Evolutionary conservation across 305 asterid species (phyloP).

Genomic region (Lippia alba): DNA sequence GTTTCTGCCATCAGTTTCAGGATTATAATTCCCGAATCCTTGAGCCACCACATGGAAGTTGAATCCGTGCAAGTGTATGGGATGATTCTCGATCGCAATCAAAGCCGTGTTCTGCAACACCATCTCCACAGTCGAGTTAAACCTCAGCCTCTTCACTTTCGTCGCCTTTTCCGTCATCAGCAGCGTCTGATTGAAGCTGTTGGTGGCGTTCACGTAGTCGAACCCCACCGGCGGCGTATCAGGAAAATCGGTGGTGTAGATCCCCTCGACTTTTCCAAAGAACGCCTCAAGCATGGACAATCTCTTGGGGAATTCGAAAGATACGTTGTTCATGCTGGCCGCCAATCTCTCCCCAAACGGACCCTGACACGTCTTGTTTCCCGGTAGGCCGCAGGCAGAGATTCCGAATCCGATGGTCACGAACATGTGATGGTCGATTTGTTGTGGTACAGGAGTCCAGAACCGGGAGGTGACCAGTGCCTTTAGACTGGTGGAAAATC

Average conservation of each 20-base stretch:
- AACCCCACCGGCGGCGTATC: constrained; percentile 52
- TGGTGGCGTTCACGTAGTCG: constrained; percentile 53
- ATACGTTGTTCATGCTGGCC: constrained; percentile 73
- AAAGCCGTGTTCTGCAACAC: constrained; percentile 71
- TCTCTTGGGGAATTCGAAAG: constrained; percentile 52
- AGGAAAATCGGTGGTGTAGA: constrained; percentile 68
- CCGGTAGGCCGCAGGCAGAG: constrained; percentile 45
- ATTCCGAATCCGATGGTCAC: constrained; percentile 57
- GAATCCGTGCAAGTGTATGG: constrained; percentile 73
- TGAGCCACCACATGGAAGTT: constrained; percentile 66
- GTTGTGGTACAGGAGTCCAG: constrained; percentile 49
- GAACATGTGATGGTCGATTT: constrained; percentile 56
- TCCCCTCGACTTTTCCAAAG: constrained; percentile 43
- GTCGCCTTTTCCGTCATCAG: constrained; percentile 59
- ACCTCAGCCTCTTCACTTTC: constrained; percentile 55
- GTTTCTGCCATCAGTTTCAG: constrained; percentile 37
- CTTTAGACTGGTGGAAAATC: constrained; percentile 50
- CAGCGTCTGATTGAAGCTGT: constrained; percentile 34
- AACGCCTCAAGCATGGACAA: constrained; percentile 64
- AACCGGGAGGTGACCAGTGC: constrained; percentile 51
- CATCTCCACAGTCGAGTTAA: constrained; percentile 53
- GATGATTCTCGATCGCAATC: constrained; percentile 60
- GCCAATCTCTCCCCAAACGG: constrained; percentile 47
- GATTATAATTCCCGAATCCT: constrained; percentile 70
- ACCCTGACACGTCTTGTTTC: constrained; percentile 49